Evolutionary conservation across 2,329 filamentous ascomycete genomes (phyloP), one percentile per base, ranked within the genome.

Genomic region (Blastomyces percursus): DNA sequence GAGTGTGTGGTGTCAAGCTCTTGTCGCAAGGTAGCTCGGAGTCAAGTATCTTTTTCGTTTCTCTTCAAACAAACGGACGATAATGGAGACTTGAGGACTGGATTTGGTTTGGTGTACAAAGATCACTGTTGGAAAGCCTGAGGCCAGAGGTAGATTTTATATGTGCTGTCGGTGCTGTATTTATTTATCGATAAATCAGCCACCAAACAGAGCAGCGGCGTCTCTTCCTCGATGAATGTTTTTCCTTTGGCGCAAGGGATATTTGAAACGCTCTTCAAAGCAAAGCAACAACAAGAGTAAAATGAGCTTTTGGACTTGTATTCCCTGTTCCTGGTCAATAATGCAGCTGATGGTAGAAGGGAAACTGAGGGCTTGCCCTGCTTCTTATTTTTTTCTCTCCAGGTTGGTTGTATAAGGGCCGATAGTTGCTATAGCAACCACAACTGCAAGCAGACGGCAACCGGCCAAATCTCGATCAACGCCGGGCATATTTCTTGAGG

Each of bases 391-490:
- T 35, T n/a, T n/a, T n/a, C n/a, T n/a, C n/a, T n/a, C n/a, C n/a
- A n/a, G n/a, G n/a, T n/a, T n/a, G n/a, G n/a, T n/a, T n/a, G n/a
- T 55, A 63, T n/a, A 8, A 1, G 64, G 64, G 59, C 66, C 64
- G 74, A 76, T 76, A 75, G 74, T 76, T 75, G 73, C 66, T 72
- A 67, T 64, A 70, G 74, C 74, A 76, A 76, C 74, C 44, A 40
- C 55, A 35, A 3, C 59, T 5, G 2, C 44, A 19, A 21, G 7
- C 11, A 6, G 7, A 1, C n/a, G 12, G 27, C 51, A 14, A 8
- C 14, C 14, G 16, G 7, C 50, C 24, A 32, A n/a, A 5, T 30
- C 27, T 4, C 27, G 27, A 30, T 12, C 51, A n/a, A 54, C 16
- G 51, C 32, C 51, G 32, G 30, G n/a, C 51, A 8, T n/a, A n/a